Conservation (phyloP, 2,329 filamentous ascomycete species). For the Colletotrichum lentis region DNA sequence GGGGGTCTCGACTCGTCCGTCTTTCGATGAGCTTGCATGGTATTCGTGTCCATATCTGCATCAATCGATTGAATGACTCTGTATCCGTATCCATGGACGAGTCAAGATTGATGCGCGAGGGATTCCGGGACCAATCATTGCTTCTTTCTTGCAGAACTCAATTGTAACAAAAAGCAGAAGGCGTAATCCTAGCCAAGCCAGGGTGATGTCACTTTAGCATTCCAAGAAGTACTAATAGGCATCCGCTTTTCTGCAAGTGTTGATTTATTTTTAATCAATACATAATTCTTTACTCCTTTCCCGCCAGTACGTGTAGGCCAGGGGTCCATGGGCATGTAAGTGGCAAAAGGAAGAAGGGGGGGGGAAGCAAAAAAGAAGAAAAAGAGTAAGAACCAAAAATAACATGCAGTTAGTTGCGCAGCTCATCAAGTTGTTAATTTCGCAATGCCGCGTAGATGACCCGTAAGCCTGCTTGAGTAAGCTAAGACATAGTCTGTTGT, state of each 20-base stretch:
- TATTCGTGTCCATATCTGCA: constrained; percentile 19
- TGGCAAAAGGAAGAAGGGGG: background rate
- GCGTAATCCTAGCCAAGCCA: constrained; percentile 2
- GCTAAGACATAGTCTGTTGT: constrained; percentile 8
- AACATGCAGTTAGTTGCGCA: constrained; percentile 4
- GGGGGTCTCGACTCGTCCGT: constrained; percentile 7
- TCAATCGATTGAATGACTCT: constrained; percentile 20
- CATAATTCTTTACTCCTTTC: too few relatives aligned
- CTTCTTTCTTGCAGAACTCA: constrained; percentile 11
- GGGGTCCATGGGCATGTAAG: constrained; percentile 19
- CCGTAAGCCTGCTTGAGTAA: constrained; percentile 4
- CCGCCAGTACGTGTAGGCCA: constrained; percentile 21
- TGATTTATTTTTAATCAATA: constrained; percentile 4
- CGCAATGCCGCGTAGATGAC: background rate
- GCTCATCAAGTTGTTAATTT: constrained; percentile 7
- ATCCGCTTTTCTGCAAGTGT: constrained; percentile 33
- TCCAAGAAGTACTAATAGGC: background rate
- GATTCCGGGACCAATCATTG: background rate
- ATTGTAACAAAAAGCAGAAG: constrained; percentile 25
- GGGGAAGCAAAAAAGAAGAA: background rate
- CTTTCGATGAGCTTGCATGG: constrained; percentile 6
- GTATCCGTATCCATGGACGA: background rate
- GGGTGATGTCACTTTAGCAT: constrained; percentile 31
- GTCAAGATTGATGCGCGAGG: background rate
- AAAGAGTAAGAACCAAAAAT: background rate